Conservation (phyloP, 257 asterid genomes). For the Primulina huaijiensis region DNA sequence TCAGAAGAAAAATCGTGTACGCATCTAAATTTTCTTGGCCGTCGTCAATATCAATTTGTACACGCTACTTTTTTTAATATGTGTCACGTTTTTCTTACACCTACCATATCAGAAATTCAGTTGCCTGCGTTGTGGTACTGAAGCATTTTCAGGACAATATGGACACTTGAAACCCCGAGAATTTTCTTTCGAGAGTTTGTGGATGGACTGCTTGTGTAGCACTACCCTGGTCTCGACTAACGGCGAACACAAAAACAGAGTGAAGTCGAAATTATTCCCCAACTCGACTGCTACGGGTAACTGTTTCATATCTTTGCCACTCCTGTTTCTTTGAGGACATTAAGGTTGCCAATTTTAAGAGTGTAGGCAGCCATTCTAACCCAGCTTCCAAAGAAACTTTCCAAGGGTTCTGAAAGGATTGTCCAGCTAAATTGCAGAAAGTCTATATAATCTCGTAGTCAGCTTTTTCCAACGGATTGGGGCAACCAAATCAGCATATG, state of each 20-base stretch:
- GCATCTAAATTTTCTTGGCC: too few relatives aligned
- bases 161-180: constrained; percentile 55
- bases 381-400: constrained; percentile 55
- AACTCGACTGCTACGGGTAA: constrained; percentile 55
- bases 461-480: constrained; percentile 43
- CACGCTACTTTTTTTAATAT: too few relatives aligned
- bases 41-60: too few relatives aligned
- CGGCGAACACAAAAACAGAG: constrained; percentile 67
- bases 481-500: constrained; percentile 41
- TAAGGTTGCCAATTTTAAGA: constrained; percentile 46
- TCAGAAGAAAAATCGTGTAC: too few relatives aligned
- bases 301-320: constrained; percentile 49
- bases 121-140: constrained; percentile 23
- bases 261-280: constrained; percentile 58
- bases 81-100: too few relatives aligned
- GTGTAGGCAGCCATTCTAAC: constrained; percentile 55
- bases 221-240: constrained; percentile 48
- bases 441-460: constrained; percentile 36
- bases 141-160: constrained; percentile 24
- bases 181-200: constrained; percentile 36
- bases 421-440: constrained; percentile 47
- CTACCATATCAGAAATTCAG: constrained; percentile 25
- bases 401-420: constrained; percentile 47
- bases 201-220: constrained; percentile 60
- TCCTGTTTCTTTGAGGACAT: constrained; percentile 55